phyloP scores from a whole-genome alignment of 805 yeast genomes.

The Maudiozyma saulgeensis region DNA sequence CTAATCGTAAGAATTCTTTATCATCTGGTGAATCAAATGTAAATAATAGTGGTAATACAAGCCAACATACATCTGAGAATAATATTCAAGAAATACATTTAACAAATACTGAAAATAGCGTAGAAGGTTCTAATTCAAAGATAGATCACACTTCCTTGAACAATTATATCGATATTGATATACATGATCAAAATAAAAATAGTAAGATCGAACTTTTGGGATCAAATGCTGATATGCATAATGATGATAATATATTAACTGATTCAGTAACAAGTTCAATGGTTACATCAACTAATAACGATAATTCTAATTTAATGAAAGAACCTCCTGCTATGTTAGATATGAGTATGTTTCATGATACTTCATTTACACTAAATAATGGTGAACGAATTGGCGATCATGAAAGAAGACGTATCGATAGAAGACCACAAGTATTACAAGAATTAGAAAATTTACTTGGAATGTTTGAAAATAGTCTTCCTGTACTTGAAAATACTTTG shows the following conservation, averaged over 20 bases:
- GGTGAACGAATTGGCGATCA: neutral
- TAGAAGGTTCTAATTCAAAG: neutral
- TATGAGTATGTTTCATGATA: constrained; percentile 24
- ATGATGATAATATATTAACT: neutral
- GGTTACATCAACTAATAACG: neutral
- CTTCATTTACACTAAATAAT: constrained; percentile 5
- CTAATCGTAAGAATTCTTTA: constrained; percentile 10
- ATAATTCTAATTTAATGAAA: constrained; percentile 9
- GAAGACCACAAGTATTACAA: constrained; percentile 23
- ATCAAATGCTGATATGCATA: neutral
- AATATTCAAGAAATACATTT: neutral
- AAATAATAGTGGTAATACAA: neutral
- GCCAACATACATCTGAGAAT: neutral
- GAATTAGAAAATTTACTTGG: constrained; percentile 22
- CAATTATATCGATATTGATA: neutral
- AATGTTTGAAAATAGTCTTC: constrained; percentile 25
- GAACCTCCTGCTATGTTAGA: constrained; percentile 21
- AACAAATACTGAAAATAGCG: neutral
- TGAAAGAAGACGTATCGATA: constrained; percentile 12
- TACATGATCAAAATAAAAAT: neutral
- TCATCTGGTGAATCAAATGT: neutral
- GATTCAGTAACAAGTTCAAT: neutral
- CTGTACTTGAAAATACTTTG: constrained; percentile 22
- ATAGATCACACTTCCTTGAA: neutral
- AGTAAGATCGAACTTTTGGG: neutral